These are phyloP conservation scores for Irpex lacteus DNA, from an alignment of 1,284 basidiomycete species.

Conservation along the genomic window DNA sequence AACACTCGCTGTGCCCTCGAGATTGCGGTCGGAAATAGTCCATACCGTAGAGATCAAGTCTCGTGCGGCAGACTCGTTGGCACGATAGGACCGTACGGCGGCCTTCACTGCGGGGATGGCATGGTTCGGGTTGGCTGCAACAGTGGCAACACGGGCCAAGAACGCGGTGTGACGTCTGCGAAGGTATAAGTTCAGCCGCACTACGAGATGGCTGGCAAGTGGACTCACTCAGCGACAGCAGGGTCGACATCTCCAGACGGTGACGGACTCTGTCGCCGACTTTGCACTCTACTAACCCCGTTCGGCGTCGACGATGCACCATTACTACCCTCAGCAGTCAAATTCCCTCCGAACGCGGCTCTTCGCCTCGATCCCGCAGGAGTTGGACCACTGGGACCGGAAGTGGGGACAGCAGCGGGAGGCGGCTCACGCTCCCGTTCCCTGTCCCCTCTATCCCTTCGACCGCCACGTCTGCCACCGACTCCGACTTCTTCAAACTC, in stretches of 20 bases:
- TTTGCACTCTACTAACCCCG: constrained; percentile 28
- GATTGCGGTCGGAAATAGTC: constrained; percentile 77
- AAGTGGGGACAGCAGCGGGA: constrained; percentile 23
- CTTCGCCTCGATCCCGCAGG: constrained; percentile 38
- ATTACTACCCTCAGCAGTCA: constrained; percentile 47
- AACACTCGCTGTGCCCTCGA: constrained; percentile 76
- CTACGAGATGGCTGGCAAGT: background rate
- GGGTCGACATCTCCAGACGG: constrained; percentile 53
- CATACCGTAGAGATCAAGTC: constrained; percentile 89
- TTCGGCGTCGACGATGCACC: constrained; percentile 19
- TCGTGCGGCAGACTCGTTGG: constrained; percentile 76
- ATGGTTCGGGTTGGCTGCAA: constrained; percentile 69
- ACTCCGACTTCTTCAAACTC: constrained; percentile 61
- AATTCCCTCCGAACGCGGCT: constrained; percentile 62
- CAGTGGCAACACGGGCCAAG: constrained; percentile 61
- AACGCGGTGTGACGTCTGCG: constrained; percentile 69
- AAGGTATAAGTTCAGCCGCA: background rate
- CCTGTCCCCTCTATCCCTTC: constrained; percentile 36
- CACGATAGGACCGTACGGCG: constrained; percentile 78
- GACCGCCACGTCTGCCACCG: constrained; percentile 39
- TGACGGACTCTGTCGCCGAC: constrained; percentile 40
- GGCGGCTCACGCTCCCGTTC: constrained; percentile 50
- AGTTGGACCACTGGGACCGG: constrained; percentile 21
- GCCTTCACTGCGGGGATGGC: constrained; percentile 79
- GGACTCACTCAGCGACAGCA: constrained; percentile 49